phyloP scores from a whole-genome alignment of 805 yeast genomes.

The Metschnikowia sp. region DNA sequence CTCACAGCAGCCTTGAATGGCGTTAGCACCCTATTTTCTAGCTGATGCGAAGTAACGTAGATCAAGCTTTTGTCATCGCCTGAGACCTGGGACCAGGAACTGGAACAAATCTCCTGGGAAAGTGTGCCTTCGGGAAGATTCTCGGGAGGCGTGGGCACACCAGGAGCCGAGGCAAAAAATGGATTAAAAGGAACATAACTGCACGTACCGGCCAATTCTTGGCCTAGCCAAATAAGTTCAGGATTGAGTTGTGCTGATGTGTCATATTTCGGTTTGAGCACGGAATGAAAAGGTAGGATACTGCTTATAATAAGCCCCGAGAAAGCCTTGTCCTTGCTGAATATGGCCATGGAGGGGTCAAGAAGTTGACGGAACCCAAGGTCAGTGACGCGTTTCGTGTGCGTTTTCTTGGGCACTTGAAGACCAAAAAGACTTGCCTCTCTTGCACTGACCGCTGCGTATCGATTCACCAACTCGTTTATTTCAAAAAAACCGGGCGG shows the following conservation, averaged over 20 bases:
- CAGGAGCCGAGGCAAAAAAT: conserved; percentile 26
- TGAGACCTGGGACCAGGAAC: conserved; percentile 37
- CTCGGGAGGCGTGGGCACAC: conserved; percentile 27
- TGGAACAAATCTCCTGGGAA: conserved; percentile 33
- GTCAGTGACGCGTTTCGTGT: conserved; percentile 19
- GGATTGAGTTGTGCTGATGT: conserved; percentile 8
- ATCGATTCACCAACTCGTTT: conserved; percentile 20
- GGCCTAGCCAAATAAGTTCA: conserved; percentile 35
- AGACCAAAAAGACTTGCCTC: conserved; percentile 23
- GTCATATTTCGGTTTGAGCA: conserved; percentile 22
- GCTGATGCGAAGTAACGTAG: conserved; percentile 34
- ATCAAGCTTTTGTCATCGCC: conserved; percentile 23
- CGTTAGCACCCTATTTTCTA: conserved; percentile 26
- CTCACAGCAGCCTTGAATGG: conserved; percentile 17
- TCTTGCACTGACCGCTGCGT: conserved; percentile 18
- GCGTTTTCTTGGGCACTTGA: background rate
- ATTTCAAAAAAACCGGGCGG: conserved; percentile 31
- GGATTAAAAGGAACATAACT: conserved; percentile 23
- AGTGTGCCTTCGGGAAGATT: conserved; percentile 21
- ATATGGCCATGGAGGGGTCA: conserved; percentile 27
- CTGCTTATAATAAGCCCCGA: conserved; percentile 27
- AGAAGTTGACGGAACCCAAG: conserved; percentile 22
- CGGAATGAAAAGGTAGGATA: conserved; percentile 23
- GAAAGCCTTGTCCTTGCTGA: conserved; percentile 26
- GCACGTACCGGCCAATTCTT: conserved; percentile 26